These are phyloP conservation scores for Fagus crenata DNA, from an alignment of 306 rosid species.

Conservation along the genomic window DNA sequence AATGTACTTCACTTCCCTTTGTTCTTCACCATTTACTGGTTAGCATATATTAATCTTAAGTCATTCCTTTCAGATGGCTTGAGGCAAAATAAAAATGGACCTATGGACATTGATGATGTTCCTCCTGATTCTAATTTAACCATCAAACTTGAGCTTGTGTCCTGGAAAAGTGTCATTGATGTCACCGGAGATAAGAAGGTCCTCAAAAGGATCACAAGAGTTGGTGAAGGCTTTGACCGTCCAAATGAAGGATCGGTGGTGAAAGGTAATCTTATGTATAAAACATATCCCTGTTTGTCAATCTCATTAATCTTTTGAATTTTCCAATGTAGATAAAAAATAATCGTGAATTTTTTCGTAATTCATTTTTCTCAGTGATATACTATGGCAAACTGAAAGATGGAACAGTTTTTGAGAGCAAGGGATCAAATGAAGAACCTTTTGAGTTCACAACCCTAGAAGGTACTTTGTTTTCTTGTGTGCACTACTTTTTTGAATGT, in stretches of 20 bases:
- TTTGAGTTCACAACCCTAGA: conserved; percentile 52
- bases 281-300: not conserved
- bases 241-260: conserved; percentile 62
- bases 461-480: conserved; percentile 36
- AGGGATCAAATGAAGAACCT: conserved; percentile 60
- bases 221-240: conserved; percentile 57
- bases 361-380: conserved; percentile 37
- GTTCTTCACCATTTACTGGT: not conserved
- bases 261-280: conserved; percentile 42
- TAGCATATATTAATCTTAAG: not conserved
- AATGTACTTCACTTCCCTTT: not conserved
- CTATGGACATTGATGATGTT: conserved; percentile 16
- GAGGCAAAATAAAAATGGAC: conserved; percentile 30
- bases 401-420: conserved; percentile 48
- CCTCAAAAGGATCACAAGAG: conserved; percentile 47
- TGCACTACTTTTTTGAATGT: conserved; percentile 12
- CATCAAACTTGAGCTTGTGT: conserved; percentile 49
- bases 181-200: conserved; percentile 55
- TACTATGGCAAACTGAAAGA: conserved; percentile 52
- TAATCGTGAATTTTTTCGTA: not conserved
- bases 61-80: conserved; percentile 43
- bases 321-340: not conserved
- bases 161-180: conserved; percentile 57
- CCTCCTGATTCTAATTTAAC: conserved; percentile 32
- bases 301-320: not conserved